Base-by-base conservation (phyloP, 768 basidiomycete species). In the Punctularia strigosozonata region DNA sequence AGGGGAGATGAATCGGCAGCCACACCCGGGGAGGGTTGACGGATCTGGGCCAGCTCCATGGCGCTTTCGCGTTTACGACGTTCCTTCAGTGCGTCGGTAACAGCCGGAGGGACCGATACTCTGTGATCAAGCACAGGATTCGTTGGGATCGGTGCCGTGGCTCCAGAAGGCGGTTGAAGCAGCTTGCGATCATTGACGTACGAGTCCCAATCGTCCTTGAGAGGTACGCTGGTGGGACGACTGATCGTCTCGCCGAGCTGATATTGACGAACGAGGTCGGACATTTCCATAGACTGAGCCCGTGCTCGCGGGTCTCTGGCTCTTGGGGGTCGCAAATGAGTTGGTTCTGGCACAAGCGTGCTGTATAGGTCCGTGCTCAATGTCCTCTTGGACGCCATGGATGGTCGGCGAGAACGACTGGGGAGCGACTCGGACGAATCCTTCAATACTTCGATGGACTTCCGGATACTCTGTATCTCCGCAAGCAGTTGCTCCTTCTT, bases 181-280 rank as follows among this genome's bases (percentile, higher is more conserved):
- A 95, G 66, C 52, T 82, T 87, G 40, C 90, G 74, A 36, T 92
- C 86, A 32, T 76, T 77, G 36, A 90, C 70, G 55, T 95, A 94
- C 31, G 71, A 60, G 45, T 92, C 83, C 90, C 90, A 95, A 46
- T 84, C 79, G 31, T 83, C 76, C 36, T 70, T 72, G 28, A 83
- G 58, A n/a, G 83, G 82, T 4, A 67, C 78, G 48, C 81, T 85
- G 0, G 75, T 79, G 13, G 85, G 81, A 26, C 83, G 69, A 40
- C 68, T 67, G 39, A 82, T 75, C 2, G 75, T 64, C 39, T 71
- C 69, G 12, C 71, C 71, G 13, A 69, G 48, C 43, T 68, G 60
- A 30, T 67, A 54, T n/a, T n/a, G n/a, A n/a, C n/a, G n/a, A n/a
- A n/a, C n/a, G 30, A 73, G 52, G 36, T 63, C 60, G 12, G 71